Evolutionary conservation across 257 asterid species (phyloP).

Genomic region (Ajuga chamaepitys): DNA sequence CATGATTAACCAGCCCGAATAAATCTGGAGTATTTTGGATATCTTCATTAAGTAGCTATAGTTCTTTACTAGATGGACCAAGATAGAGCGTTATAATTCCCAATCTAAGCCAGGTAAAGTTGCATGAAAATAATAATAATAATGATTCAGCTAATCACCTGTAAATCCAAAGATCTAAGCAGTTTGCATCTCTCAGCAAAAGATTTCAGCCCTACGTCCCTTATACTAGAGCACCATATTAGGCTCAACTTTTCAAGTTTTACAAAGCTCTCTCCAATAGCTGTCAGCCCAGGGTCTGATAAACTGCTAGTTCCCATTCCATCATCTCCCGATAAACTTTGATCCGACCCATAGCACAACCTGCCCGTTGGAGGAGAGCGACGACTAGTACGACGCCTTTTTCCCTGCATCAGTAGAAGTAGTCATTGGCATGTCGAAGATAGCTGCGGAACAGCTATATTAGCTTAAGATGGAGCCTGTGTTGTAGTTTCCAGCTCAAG

Average conservation of each 20-base stretch:
- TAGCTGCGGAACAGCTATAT: not conserved
- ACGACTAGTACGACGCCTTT: slow-evolving; percentile 37
- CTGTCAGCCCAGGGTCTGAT: slow-evolving; percentile 69
- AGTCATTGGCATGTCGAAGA: slow-evolving; percentile 6
- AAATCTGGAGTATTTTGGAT: not conserved
- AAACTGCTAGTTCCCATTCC: slow-evolving; percentile 42
- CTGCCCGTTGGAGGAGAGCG: slow-evolving; percentile 28
- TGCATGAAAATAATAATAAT: not conserved
- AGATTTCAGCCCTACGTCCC: slow-evolving; percentile 60
- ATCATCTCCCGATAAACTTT: slow-evolving; percentile 32
- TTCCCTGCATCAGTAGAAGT: slow-evolving; percentile 35
- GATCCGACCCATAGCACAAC: slow-evolving; percentile 27
- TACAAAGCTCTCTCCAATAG: slow-evolving; percentile 53
- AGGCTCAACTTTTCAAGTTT: slow-evolving; percentile 79
- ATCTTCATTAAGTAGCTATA: not conserved
- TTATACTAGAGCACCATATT: slow-evolving; percentile 73
- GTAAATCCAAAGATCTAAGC: slow-evolving; percentile 69
- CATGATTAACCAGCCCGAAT: not conserved
- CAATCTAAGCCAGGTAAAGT: slow-evolving; percentile 7
- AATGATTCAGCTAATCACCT: slow-evolving; percentile 39
- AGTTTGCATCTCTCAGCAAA: slow-evolving; percentile 53
- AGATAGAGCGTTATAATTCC: not conserved
- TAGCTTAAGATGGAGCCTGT: slow-evolving; percentile 1
- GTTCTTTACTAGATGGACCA: not conserved
- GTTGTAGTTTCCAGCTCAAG: not conserved